Conservation (phyloP, 2,329 filamentous ascomycete species). For the Trichoderma sp. region DNA sequence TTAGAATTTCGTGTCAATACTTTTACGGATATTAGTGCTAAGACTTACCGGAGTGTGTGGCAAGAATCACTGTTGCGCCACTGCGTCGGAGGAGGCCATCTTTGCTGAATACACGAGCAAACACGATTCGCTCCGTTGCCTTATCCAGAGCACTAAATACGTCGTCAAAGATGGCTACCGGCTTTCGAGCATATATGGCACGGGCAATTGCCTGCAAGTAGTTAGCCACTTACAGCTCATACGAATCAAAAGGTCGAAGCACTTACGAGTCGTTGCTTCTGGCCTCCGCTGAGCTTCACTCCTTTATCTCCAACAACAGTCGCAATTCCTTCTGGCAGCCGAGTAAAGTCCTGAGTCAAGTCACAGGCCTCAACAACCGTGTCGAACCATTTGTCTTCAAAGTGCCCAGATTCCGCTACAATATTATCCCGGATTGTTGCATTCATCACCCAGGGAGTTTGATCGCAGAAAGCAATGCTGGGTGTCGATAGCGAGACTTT, state of each 20-base stretch:
- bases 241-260: neutral
- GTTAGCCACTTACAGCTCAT: neutral
- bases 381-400: constrained; percentile 34
- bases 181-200: constrained; percentile 34
- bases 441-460: constrained; percentile 37
- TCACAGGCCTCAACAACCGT: constrained; percentile 37
- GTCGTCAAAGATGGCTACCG: constrained; percentile 39
- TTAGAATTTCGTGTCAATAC: neutral
- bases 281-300: constrained; percentile 36
- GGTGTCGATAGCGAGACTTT: constrained; percentile 26
- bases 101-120: constrained; percentile 38
- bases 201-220: constrained; percentile 33
- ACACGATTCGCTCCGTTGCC: constrained; percentile 42
- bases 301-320: constrained; percentile 34
- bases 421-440: constrained; percentile 37
- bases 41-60: constrained; percentile 35
- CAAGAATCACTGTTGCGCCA: constrained; percentile 32
- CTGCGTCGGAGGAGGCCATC: constrained; percentile 36
- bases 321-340: constrained; percentile 27
- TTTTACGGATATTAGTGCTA: neutral
- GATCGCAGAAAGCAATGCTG: constrained; percentile 32
- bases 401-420: constrained; percentile 30
- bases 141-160: constrained; percentile 42
- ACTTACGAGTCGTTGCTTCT: constrained; percentile 36
- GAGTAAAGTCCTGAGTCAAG: constrained; percentile 30